These are phyloP conservation scores for Trametes maxima DNA, from an alignment of 768 basidiomycete species.

Conservation along the genomic window DNA sequence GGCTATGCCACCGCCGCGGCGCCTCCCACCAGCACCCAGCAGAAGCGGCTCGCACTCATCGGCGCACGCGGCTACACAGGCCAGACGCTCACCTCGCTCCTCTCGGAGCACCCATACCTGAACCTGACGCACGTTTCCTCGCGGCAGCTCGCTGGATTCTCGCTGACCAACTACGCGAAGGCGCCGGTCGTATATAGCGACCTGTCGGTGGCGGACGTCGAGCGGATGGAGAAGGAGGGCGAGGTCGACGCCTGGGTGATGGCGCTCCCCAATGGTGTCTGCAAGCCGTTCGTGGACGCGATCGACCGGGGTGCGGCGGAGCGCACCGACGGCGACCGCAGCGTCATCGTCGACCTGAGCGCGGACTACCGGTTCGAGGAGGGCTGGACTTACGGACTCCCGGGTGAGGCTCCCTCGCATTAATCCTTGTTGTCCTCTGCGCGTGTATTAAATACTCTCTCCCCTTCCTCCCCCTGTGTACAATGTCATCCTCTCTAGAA, in stretches of 20 bases:
- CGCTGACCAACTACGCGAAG: slow-evolving; percentile 83
- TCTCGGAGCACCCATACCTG: slow-evolving; percentile 87
- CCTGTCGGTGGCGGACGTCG: slow-evolving; percentile 75
- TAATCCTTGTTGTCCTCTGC: slow-evolving; percentile 36
- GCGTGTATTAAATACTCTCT: slow-evolving; percentile 37
- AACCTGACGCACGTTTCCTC: slow-evolving; percentile 95
- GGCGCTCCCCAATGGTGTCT: slow-evolving; percentile 97
- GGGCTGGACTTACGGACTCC: slow-evolving; percentile 97
- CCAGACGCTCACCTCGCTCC: slow-evolving; percentile 84
- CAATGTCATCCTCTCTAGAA: slow-evolving; percentile 52
- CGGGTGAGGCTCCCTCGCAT: slow-evolving; percentile 75
- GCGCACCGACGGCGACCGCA: slow-evolving; percentile 51
- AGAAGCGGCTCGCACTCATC: slow-evolving; percentile 92
- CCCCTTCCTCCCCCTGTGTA: slow-evolving; percentile 26
- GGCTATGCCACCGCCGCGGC: slow-evolving; percentile 79
- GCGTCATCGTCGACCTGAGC: slow-evolving; percentile 89
- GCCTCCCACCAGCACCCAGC: slow-evolving; percentile 48
- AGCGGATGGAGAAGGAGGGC: slow-evolving; percentile 84
- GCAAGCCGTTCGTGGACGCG: slow-evolving; percentile 96
- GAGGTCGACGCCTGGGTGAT: slow-evolving; percentile 98
- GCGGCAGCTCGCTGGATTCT: slow-evolving; percentile 84
- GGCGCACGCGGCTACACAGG: slow-evolving; percentile 97
- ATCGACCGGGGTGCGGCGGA: slow-evolving; percentile 74
- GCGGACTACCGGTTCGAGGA: slow-evolving; percentile 96
- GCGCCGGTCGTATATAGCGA: slow-evolving; percentile 74